A percentile compares a stretch with the other conserved stretches of the same genome.
phyloP scores from a whole-genome alignment of 192 early-diverging fungal genomes.

The Entomortierella parvispora region DNA sequence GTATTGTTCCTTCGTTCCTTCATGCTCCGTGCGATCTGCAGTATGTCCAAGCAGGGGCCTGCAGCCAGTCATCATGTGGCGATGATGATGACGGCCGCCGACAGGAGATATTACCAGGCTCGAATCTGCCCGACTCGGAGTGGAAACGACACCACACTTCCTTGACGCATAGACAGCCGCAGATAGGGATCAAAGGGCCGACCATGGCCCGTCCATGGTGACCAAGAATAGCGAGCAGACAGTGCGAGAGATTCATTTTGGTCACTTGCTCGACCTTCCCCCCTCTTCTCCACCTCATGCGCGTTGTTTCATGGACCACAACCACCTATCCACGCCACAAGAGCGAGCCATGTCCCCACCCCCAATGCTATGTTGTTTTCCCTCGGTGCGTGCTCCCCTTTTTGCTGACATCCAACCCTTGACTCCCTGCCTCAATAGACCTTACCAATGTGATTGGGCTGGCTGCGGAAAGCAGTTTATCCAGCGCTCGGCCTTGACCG shows the following conservation, averaged over 20 bases:
- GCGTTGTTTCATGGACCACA: constrained; percentile 1
- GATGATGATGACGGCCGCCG: too few species aligned
- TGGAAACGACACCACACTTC: too few species aligned
- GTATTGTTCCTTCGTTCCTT: background rate
- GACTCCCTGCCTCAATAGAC: constrained; percentile 25
- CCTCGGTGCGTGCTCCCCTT: too few species aligned
- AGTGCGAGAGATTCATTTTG: too few species aligned
- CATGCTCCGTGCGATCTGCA: too few species aligned
- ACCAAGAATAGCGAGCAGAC: too few species aligned
- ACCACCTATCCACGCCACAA: background rate
- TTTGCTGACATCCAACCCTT: background rate
- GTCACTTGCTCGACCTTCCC: background rate
- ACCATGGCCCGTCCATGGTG: background rate
- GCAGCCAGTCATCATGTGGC: too few species aligned
- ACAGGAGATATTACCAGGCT: too few species aligned
- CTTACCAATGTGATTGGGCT: constrained; percentile 69
- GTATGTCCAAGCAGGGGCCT: too few species aligned
- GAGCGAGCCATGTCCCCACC: background rate
- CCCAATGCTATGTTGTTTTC: too few species aligned
- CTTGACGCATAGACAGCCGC: too few species aligned
- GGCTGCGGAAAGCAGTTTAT: constrained; percentile 82
- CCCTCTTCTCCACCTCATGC: background rate
- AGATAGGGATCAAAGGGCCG: background rate
- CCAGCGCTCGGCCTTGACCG: constrained; percentile 80
- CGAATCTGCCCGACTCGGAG: too few species aligned